Base-by-base conservation (phyloP, 345 rosid species). In the Salix brachista region DNA sequence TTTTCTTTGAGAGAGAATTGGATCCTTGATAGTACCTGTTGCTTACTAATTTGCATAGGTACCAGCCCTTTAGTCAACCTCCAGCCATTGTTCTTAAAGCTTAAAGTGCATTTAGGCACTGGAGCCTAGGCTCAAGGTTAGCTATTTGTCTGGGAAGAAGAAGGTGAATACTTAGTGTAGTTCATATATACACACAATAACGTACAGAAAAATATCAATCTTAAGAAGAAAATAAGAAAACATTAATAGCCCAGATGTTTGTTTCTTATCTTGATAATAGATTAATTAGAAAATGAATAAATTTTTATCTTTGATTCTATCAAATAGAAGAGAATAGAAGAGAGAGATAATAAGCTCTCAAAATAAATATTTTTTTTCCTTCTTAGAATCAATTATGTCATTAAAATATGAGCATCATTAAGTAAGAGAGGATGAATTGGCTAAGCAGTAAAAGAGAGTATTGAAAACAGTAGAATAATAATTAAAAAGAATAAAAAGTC, bases 21-120 rank as follows among this genome's bases (percentile, higher is more conserved):
- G 26, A n/a, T 56, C 62, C 62, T n/a, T 56, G 62, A 56, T n/a
- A 56, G 28, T 9, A 56, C 14, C 23, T 56, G 23, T 56, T 75
- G 64, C 71, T 34, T 34, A 37, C 21, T 71, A 14, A 36, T 44
- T 56, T 66, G 77, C 73, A 17, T 28, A 75, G 52, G 46, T 60
- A 54, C 72, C 52, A 7, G 42, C 58, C 66, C 32, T 73, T 34
- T 67, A 69, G 32, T 66, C 30, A 26, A 52, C 42, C 12, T 74
- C 17, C 41, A 56, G 14, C 26, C 5, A 56, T 9, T 56, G 4
- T 56, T 56, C 26, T 56, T 56, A n/a, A 56, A 56, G 62, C 23
- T 0, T n/a, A 9, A n/a, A 12, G 25, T n/a, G 28, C 28, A 10
- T 25, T 56, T 56, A 56, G 14, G 62, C 14, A 8, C 3, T 56